Percentiles rank a stretch among this genome's conserved stretches.
These are phyloP conservation scores for Paramecium tetraurelia DNA, from an alignment of 73 alveolate genomes.

Conservation along the genomic window DNA sequence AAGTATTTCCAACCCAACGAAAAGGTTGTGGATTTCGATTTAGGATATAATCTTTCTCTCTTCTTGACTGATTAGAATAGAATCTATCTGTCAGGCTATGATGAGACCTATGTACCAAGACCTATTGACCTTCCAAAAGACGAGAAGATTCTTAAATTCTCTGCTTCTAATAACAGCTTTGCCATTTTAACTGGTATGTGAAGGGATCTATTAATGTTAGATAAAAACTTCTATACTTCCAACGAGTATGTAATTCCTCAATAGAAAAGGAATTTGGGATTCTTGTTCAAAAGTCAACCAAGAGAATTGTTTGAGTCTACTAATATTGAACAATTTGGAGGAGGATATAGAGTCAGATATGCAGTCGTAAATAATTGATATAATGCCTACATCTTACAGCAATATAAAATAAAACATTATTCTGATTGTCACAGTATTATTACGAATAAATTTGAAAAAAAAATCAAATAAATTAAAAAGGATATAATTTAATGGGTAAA, in stretches of 20 bases:
- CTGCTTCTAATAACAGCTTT: conserved; percentile 26
- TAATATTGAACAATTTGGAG: conserved; percentile 16
- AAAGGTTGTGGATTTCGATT: conserved; percentile 36
- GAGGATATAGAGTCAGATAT: conserved; percentile 25
- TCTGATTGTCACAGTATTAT: neutral
- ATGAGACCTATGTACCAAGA: conserved; percentile 7
- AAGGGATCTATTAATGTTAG: neutral
- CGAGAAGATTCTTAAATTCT: neutral
- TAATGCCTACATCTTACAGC: neutral
- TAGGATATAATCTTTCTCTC: conserved; percentile 20
- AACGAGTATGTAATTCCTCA: neutral
- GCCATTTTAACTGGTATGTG: conserved; percentile 7
- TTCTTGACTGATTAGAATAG: conserved; percentile 42
- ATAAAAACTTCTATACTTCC: conserved; percentile 15
- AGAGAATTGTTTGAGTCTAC: neutral
- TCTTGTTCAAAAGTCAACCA: neutral
- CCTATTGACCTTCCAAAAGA: neutral
- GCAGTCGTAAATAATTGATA: conserved; percentile 25
- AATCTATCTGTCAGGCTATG: neutral
- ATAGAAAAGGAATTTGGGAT: neutral
- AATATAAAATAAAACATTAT: neutral
- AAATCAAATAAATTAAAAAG: conserved; percentile 24
- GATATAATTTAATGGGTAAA: conserved; percentile 74
- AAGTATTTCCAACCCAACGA: conserved; percentile 7
- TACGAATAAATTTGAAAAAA: neutral